Percentiles rank a stretch among this genome's conserved stretches.
These are phyloP conservation scores for Didymella keratinophila DNA, from an alignment of 2,329 filamentous ascomycete species.

Conservation along the genomic window DNA sequence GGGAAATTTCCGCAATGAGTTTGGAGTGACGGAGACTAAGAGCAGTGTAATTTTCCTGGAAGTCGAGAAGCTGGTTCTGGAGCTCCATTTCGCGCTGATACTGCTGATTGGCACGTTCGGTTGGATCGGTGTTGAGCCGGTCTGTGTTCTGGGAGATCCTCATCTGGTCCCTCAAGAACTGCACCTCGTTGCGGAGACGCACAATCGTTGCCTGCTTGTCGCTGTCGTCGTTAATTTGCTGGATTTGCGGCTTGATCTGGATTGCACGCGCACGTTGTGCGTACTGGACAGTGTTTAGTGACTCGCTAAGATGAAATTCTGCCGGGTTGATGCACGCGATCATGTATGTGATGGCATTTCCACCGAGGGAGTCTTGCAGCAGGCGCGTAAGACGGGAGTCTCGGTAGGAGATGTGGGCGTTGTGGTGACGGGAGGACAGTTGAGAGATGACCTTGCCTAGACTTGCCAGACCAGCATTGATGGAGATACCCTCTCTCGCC, in stretches of 20 bases:
- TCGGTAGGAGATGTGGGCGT: conserved; percentile 94
- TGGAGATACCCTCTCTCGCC: conserved; percentile 95
- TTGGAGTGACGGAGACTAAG: conserved; percentile 94
- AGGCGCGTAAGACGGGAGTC: conserved; percentile 96
- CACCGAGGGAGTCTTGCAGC: conserved; percentile 93
- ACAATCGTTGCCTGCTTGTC: conserved; percentile 96
- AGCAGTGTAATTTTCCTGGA: conserved; percentile 92
- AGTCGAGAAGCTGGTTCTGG: conserved; percentile 90
- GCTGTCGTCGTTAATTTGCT: conserved; percentile 84
- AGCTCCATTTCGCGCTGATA: conserved; percentile 88
- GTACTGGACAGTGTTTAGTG: conserved; percentile 94
- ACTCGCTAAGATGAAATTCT: conserved; percentile 97
- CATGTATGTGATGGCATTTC: conserved; percentile 99
- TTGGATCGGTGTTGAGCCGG: conserved; percentile 63
- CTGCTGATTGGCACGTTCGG: conserved; percentile 78
- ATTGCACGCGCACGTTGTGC: conserved; percentile 95
- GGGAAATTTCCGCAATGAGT: conserved; percentile 91
- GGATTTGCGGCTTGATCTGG: conserved; percentile 96
- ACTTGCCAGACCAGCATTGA: conserved; percentile 94
- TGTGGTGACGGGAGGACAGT: conserved; percentile 85
- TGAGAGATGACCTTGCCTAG: conserved; percentile 98
- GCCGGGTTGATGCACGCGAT: conserved; percentile 97
- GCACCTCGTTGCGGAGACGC: conserved; percentile 88
- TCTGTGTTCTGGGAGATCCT: conserved; percentile 78
- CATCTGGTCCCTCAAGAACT: conserved; percentile 93